A percentile compares a stretch with the other conserved stretches of the same genome.
These are phyloP conservation scores for Neoascochyta sp. DNA, from an alignment of 2,329 filamentous ascomycete genomes.

Conservation along the genomic window DNA sequence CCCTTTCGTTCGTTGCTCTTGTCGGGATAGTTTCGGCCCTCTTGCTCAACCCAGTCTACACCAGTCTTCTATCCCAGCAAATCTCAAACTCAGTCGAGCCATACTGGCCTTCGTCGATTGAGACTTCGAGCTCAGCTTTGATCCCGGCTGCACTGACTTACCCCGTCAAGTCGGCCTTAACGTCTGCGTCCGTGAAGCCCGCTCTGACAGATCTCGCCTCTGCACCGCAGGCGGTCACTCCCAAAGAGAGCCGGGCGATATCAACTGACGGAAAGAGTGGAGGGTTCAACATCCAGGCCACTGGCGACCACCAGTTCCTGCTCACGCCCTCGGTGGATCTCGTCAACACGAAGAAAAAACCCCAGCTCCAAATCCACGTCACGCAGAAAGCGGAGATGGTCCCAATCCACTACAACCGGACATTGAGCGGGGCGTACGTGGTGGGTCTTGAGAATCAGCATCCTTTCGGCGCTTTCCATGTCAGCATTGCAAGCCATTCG, in stretches of 20 bases:
- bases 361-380: constrained; percentile 50
- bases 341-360: constrained; percentile 41
- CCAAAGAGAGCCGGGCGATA: constrained; percentile 8
- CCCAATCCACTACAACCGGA: constrained; percentile 45
- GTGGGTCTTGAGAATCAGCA: constrained; percentile 50
- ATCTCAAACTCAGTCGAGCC: constrained; percentile 4
- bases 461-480: constrained; percentile 48
- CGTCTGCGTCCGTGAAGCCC: constrained; percentile 4
- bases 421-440: constrained; percentile 54
- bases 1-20: constrained; percentile 12
- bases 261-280: constrained; percentile 31
- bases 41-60: constrained; percentile 12
- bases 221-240: constrained; percentile 8
- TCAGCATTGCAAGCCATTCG: constrained; percentile 43
- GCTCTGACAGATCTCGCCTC: constrained; percentile 17
- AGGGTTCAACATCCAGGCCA: constrained; percentile 52
- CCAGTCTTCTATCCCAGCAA: constrained; percentile 10
- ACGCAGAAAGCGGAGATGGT: constrained; percentile 42
- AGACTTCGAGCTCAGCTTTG: constrained; percentile 3
- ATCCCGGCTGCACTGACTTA: constrained; percentile 1
- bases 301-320: constrained; percentile 53
- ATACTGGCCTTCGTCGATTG: constrained; percentile 4
- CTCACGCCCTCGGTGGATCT: constrained; percentile 49
- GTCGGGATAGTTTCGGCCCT: constrained; percentile 15
- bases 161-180: too few species aligned